These are phyloP conservation scores for Hygrocybe punicea DNA, from an alignment of 768 basidiomycete genomes.

Conservation along the genomic window DNA sequence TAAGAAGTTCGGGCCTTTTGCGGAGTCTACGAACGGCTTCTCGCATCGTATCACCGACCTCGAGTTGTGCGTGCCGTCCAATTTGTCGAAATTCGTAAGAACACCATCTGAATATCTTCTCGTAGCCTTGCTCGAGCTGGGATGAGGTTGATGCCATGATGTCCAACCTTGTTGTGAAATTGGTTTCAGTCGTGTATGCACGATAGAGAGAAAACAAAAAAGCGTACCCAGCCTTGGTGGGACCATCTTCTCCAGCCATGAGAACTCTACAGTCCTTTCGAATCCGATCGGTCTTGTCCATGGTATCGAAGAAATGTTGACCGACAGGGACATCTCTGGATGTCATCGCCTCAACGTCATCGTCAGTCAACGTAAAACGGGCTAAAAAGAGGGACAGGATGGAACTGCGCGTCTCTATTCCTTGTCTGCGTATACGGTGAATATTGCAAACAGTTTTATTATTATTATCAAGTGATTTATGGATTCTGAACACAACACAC, in stretches of 20 bases:
- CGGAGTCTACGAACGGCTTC: slow-evolving; percentile 75
- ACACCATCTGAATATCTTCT: slow-evolving; percentile 84
- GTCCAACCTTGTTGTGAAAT: slow-evolving; percentile 56
- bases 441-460: not conserved
- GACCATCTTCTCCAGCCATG: slow-evolving; percentile 79
- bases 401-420: slow-evolving; percentile 65
- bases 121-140: slow-evolving; percentile 84
- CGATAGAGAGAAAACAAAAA: not conserved
- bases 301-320: slow-evolving; percentile 70
- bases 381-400: slow-evolving; percentile 77
- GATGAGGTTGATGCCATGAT: slow-evolving; percentile 81
- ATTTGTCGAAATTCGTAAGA: slow-evolving; percentile 80
- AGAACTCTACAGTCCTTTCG: slow-evolving; percentile 81
- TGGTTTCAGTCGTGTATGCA: not conserved
- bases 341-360: slow-evolving; percentile 69
- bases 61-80: slow-evolving; percentile 68
- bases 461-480: no score
- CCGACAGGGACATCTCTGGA: slow-evolving; percentile 79
- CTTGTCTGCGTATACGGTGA: slow-evolving; percentile 44
- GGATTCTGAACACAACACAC: no score
- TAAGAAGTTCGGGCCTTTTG: slow-evolving; percentile 72
- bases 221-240: slow-evolving; percentile 69
- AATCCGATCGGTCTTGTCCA: slow-evolving; percentile 84
- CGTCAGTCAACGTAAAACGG: slow-evolving; percentile 77
- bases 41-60: slow-evolving; percentile 60